Percentiles rank a stretch among this genome's conserved stretches.
phyloP scores from a whole-genome alignment of 805 yeast genomes.

The Dipodascopsis tothii region DNA sequence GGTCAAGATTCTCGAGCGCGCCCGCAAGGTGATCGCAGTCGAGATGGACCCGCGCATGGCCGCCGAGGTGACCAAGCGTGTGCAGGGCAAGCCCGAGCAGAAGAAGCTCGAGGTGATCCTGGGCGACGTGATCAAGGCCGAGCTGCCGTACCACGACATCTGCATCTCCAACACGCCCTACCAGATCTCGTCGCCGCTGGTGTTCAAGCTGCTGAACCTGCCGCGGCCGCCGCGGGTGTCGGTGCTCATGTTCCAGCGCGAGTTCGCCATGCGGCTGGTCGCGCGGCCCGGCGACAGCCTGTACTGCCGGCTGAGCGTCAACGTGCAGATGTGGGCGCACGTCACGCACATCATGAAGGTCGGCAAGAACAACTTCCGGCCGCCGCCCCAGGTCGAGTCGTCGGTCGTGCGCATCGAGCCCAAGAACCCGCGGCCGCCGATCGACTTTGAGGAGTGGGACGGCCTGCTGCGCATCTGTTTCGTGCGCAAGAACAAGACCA shows the following conservation, averaged over 20 bases:
- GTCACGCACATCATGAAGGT: conserved; percentile 98
- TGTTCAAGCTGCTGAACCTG: conserved; percentile 80
- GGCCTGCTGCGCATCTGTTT: conserved; percentile 86
- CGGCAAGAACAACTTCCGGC: conserved; percentile 91
- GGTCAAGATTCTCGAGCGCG: conserved; percentile 83
- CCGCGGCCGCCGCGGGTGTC: conserved; percentile 93
- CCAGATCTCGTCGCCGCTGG: conserved; percentile 93
- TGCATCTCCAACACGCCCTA: conserved; percentile 97
- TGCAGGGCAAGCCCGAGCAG: conserved; percentile 91
- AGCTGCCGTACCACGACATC: conserved; percentile 87
- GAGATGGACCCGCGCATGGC: conserved; percentile 99
- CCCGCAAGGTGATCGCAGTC: conserved; percentile 87
- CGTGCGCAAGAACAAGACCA: conserved; percentile 82
- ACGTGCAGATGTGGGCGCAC: conserved; percentile 99
- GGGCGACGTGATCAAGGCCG: conserved; percentile 95
- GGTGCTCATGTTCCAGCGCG: conserved; percentile 95
- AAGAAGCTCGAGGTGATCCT: conserved; percentile 83
- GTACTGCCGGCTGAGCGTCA: conserved; percentile 88
- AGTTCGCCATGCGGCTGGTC: conserved; percentile 83
- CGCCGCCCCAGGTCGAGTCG: conserved; percentile 97
- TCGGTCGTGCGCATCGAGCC: conserved; percentile 91
- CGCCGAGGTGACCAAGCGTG: conserved; percentile 94
- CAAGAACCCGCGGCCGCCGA: conserved; percentile 86
- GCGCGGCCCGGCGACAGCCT: conserved; percentile 96
- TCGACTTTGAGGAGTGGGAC: conserved; percentile 95